Conservation (phyloP, 129 eudicot species). For the Daucus carota region DNA sequence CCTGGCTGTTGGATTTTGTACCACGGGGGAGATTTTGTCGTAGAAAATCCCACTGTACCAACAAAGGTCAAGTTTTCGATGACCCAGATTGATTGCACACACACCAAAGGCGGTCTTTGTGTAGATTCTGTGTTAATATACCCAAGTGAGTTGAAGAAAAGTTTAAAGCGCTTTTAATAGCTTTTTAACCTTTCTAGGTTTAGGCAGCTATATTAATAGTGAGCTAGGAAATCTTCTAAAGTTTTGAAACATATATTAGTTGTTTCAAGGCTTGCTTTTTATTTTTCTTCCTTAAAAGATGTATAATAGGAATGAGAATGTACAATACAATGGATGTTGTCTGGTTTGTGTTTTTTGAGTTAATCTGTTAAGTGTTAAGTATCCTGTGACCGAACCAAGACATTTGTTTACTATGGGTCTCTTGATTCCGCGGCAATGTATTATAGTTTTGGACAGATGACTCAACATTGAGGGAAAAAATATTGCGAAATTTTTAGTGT, state of each 20-base stretch:
- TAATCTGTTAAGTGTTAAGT: background rate
- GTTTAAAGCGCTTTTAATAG: conserved; percentile 53
- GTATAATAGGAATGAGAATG: background rate
- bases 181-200: conserved; percentile 8
- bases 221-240: background rate
- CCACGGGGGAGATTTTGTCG: conserved; percentile 77
- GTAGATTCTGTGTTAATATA: conserved; percentile 72
- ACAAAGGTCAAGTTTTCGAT: conserved; percentile 68
- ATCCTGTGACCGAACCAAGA: background rate
- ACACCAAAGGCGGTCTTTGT: conserved; percentile 96
- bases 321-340: background rate
- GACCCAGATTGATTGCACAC: conserved; percentile 97
- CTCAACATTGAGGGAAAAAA: background rate
- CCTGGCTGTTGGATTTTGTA: conserved; percentile 65
- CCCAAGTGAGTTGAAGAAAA: conserved; percentile 46
- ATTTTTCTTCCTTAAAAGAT: background rate
- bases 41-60: conserved; percentile 28
- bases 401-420: background rate
- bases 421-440: background rate
- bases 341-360: background rate
- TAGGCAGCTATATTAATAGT: background rate
- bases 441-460: background rate
- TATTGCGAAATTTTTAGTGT: background rate
- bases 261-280: background rate
- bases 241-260: conserved; percentile 1